Evolutionary conservation across 108 stramenopile genomes (phyloP).

Genomic region (Licmophora abbreviata): DNA sequence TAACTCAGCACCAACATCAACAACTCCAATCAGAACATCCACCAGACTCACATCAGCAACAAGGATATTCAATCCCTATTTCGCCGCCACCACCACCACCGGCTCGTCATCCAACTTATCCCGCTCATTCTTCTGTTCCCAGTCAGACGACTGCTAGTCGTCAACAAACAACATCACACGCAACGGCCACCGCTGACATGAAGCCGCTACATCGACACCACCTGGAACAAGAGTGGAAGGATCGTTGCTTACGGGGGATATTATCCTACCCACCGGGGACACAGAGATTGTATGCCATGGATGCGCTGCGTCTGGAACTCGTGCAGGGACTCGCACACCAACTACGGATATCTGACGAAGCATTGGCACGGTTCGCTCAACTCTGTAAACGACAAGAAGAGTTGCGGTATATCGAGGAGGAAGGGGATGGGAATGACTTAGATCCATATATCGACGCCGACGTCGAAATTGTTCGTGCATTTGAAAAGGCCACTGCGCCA

Average conservation of each 20-base stretch:
- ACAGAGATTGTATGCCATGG: constrained; percentile 53
- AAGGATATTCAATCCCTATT: constrained; percentile 11
- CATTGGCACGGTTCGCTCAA: constrained; percentile 7
- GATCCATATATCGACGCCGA: constrained; percentile 25
- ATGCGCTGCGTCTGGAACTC: constrained; percentile 58
- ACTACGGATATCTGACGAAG: constrained; percentile 35
- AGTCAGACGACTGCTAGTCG: neutral
- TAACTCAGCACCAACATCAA: constrained; percentile 9
- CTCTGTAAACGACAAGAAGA: neutral
- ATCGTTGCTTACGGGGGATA: constrained; percentile 44
- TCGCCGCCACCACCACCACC: constrained; percentile 8
- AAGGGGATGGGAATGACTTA: neutral
- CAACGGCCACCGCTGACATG: neutral
- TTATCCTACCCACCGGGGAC: constrained; percentile 69
- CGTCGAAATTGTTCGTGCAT: constrained; percentile 15
- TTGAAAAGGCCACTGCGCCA: constrained; percentile 11
- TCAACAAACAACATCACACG: neutral
- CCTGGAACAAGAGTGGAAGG: constrained; percentile 47
- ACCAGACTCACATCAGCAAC: constrained; percentile 15
- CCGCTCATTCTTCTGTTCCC: no score
- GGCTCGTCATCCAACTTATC: constrained; percentile 6
- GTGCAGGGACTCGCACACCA: constrained; percentile 41
- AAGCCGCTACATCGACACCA: neutral
- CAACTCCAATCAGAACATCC: constrained; percentile 5
- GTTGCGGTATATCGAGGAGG: neutral